Evolutionary conservation across 106 monocot genomes (phyloP).

Genomic region (Dioscorea zingiberensis): DNA sequence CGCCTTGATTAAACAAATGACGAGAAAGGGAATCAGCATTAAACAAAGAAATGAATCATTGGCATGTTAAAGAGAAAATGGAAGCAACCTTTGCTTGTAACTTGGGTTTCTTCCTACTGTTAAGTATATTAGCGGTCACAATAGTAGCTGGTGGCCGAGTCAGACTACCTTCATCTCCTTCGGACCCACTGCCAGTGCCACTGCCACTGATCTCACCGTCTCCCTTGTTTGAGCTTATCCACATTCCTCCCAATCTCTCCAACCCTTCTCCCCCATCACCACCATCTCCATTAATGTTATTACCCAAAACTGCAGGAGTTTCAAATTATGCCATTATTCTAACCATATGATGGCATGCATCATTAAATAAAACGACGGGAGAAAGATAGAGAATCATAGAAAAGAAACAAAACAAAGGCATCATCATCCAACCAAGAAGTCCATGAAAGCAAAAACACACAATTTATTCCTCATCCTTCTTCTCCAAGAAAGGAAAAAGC

Average conservation of each 20-base stretch:
- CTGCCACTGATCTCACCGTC: neutral
- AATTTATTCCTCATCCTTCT: too few relatives aligned
- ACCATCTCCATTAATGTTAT: neutral
- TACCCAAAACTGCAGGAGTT: conserved; percentile 1
- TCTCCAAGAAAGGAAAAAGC: too few relatives aligned
- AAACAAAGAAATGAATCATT: neutral
- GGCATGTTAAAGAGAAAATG: neutral
- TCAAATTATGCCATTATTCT: too few relatives aligned
- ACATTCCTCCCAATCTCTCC: conserved; percentile 9
- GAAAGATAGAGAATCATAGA: too few relatives aligned
- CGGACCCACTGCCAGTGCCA: neutral
- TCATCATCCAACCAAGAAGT: too few relatives aligned
- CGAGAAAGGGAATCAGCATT: neutral
- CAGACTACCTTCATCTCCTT: conserved; percentile 10
- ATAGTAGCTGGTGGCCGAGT: conserved; percentile 1
- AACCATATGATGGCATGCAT: too few relatives aligned
- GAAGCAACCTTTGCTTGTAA: conserved; percentile 25
- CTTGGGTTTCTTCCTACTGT: conserved; percentile 26
- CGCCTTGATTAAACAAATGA: conserved; percentile 14
- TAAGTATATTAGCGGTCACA: neutral
- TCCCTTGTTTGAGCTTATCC: neutral
- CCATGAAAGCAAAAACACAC: too few relatives aligned
- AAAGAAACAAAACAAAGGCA: too few relatives aligned
- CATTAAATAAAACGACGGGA: too few relatives aligned
- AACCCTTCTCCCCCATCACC: neutral